Evolutionary conservation across 805 yeast species (phyloP), one percentile per base, ranked within the genome.

Genomic region (Grigorovia jiainica): DNA sequence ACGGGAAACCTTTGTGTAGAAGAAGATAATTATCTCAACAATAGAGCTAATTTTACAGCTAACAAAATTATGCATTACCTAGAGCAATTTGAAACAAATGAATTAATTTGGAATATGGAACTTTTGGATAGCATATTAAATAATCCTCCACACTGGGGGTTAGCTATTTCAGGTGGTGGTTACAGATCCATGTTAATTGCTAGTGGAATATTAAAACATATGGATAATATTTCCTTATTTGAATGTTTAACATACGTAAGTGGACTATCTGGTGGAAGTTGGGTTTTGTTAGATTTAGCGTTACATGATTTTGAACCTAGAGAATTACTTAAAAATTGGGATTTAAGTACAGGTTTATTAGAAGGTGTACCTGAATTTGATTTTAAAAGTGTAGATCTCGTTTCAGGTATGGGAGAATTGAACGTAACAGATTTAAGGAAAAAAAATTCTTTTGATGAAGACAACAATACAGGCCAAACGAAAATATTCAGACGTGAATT

Each of bases 251-350:
- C 72, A 13, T 80, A 81, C 53, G 64, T 81, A 9, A 71, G 76
- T 0, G 87, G 87, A 0, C 70, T 79, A 1, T 78, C 86, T 3
- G 87, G 87, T 1, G 89, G 87, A 0, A 72, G 81, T 36, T 81
- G 89, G 87, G 58, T 78, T 7, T 73, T 81, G 2, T 72, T 80
- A 36, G 71, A 74, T 17, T 47, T 72, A 24, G 55, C 65, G 6
- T 41, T 66, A 11, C 58, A 70, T 47, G 66, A 68, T 47, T 71
- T 67, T 52, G 47, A 60, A 15, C 50, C 66, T 1, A 49, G 66
- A n/a, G 43, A 44, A 5, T 45, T 60, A 19, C 44, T 60, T 5
- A 55, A 59, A 5, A 43, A 46, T 39, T 70, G 78, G 79, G 60
- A 64, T 39, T 50, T 75, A 10, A 59, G 61, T 16, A 67, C 68